Base-by-base conservation (phyloP, 495 filamentous ascomycete genomes). In the Jackrogersella minutella region DNA sequence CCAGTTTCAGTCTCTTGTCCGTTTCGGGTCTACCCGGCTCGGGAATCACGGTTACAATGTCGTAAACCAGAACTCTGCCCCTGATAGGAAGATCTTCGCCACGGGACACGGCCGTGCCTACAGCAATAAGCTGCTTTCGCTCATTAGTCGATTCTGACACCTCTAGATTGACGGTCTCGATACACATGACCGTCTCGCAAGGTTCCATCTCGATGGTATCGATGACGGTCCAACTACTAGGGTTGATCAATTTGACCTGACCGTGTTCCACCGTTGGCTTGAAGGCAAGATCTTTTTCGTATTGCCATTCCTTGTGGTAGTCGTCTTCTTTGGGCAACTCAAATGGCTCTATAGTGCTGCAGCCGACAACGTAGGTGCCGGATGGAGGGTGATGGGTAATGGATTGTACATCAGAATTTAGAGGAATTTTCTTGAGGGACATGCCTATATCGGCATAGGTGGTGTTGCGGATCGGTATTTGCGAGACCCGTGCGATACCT, bases 61-160 rank as follows among this genome's bases (percentile, higher is more conserved):
- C 93, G 73, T 93, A 97, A 52, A 99, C 90, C 73, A 95, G 93
- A 59, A 99, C 84, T 50, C 86, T 84, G n/a, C 95, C 96, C 31
- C 87, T 85, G 0, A 91, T 86, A 2, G 93, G 87, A 28, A 93
- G 86, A 71, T 99, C 95, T 76, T 98, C 94, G 44, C 96, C 95
- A 58, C 87, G 88, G 46, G 88, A 82, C 39, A 93, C 83, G 21
- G 92, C 88, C 0, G 96, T 97, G 7, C 94, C 96, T 3, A 97
- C 91, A 9, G 87, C 87, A 50, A 98, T 84, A 37, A 97, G 84
- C 64, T 89, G 87, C 63, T 85, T 88, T 11, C 92, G 88, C 69
- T 96, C 89, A 69, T 96, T 90, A 0, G 93, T 97, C 34, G 87
- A 86, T 76, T 98, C 95, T 0, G 93, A 96, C 10, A 95, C 82